Conservation (phyloP, 805 yeast genomes). For the Metschnikowia peoriensis region DNA sequence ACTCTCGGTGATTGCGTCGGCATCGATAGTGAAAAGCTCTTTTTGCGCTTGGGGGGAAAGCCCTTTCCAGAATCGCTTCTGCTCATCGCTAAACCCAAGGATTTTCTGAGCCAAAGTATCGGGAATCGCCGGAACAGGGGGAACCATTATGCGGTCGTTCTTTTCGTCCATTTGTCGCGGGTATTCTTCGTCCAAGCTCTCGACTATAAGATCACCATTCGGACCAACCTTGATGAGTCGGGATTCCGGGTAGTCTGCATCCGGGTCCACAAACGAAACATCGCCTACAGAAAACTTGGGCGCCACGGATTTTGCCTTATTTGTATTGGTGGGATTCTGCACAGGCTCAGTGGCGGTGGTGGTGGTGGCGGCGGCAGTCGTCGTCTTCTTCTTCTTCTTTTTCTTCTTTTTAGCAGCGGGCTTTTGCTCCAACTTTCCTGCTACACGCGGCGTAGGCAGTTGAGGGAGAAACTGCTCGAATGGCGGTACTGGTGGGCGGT, state of each 20-base stretch:
- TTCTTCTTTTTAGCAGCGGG: conserved; percentile 26
- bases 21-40: conserved; percentile 53
- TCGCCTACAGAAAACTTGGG: conserved; percentile 20
- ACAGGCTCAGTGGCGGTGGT: neutral
- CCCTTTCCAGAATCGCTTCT: conserved; percentile 15
- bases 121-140: conserved; percentile 4
- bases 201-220: conserved; percentile 77
- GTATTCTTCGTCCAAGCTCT: conserved; percentile 44
- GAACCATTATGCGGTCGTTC: conserved; percentile 1
- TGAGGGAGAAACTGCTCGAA: neutral
- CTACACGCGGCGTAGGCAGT: neutral
- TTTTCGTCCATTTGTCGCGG: conserved; percentile 2
- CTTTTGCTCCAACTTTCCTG: neutral
- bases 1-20: conserved; percentile 62
- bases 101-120: conserved; percentile 7
- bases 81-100: conserved; percentile 13
- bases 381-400: conserved; percentile 27
- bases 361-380: conserved; percentile 6
- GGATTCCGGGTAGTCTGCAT: conserved; percentile 68
- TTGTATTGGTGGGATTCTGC: conserved; percentile 4
- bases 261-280: conserved; percentile 53
- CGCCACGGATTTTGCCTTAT: neutral
- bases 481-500: neutral
- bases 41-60: conserved; percentile 12
- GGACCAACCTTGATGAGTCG: conserved; percentile 67